Conservation (phyloP, 2,329 filamentous ascomycete species). For the Phialophora tarda region DNA sequence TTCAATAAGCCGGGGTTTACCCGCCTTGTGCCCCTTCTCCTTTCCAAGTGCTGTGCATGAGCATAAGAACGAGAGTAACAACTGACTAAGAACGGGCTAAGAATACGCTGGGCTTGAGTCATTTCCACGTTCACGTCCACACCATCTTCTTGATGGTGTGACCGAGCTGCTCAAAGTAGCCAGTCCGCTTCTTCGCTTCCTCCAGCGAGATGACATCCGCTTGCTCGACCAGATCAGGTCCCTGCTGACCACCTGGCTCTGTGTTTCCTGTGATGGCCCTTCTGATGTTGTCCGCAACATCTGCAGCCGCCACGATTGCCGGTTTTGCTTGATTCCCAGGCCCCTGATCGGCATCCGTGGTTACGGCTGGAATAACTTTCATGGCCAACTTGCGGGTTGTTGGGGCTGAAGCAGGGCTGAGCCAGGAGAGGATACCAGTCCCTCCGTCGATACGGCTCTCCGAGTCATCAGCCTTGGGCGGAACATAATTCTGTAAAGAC, state of each 20-base stretch:
- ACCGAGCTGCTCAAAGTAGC: conserved; percentile 82
- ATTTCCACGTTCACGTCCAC: conserved; percentile 64
- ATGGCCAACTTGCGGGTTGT: conserved; percentile 50
- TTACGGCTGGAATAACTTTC: conserved; percentile 47
- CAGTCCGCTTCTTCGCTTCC: conserved; percentile 86
- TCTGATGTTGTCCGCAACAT: conserved; percentile 78
- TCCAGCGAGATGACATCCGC: conserved; percentile 79
- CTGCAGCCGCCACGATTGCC: conserved; percentile 58
- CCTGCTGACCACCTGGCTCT: conserved; percentile 37
- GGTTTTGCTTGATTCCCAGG: not conserved
- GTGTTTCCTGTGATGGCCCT: conserved; percentile 59
- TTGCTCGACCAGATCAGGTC: conserved; percentile 55
- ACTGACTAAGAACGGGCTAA: too few relatives aligned
- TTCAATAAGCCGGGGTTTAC: not conserved
- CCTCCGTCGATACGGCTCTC: conserved; percentile 41
- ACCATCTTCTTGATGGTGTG: conserved; percentile 94
- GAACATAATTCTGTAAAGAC: conserved; percentile 67
- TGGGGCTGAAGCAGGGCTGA: conserved; percentile 39
- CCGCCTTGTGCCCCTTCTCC: not conserved
- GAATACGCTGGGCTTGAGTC: not conserved
- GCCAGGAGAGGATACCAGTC: conserved; percentile 52
- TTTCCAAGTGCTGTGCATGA: not conserved
- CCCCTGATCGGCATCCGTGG: conserved; percentile 21
- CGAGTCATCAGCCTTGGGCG: conserved; percentile 45
- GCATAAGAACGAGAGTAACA: not conserved